A percentile compares a stretch with the other conserved stretches of the same genome.
These are phyloP conservation scores for Penicillium paxilli DNA, from an alignment of 495 filamentous ascomycete species.

Conservation along the genomic window DNA sequence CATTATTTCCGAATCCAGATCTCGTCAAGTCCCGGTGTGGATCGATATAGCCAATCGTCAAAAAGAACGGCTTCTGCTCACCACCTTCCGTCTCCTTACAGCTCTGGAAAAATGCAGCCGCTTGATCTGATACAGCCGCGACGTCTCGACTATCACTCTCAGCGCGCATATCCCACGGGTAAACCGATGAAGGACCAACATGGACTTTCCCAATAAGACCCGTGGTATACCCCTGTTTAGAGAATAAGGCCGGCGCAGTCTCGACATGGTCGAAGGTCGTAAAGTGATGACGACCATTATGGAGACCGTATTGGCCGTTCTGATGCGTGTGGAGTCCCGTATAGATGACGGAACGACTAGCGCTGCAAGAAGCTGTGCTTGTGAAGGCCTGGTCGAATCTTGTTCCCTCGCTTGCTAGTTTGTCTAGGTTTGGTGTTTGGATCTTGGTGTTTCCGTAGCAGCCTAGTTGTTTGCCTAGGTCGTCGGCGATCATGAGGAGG, in stretches of 20 bases:
- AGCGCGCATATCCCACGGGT: slow-evolving; percentile 40
- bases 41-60: slow-evolving; percentile 46
- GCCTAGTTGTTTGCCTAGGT: slow-evolving; percentile 39
- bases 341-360: slow-evolving; percentile 44
- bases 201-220: slow-evolving; percentile 49
- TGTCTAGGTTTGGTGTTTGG: slow-evolving; percentile 40
- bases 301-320: slow-evolving; percentile 47
- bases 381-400: slow-evolving; percentile 41
- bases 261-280: slow-evolving; percentile 42
- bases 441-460: slow-evolving; percentile 38
- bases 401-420: slow-evolving; percentile 34
- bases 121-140: slow-evolving; percentile 32
- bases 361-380: slow-evolving; percentile 47
- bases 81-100: too few relatives aligned
- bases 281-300: slow-evolving; percentile 36
- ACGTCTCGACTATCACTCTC: slow-evolving; percentile 38
- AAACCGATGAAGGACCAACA: slow-evolving; percentile 39
- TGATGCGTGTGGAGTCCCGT: slow-evolving; percentile 48
- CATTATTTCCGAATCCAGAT: slow-evolving; percentile 43
- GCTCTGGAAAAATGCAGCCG: slow-evolving; percentile 33
- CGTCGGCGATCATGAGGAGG: slow-evolving; percentile 43
- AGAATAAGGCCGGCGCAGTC: slow-evolving; percentile 37
- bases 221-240: slow-evolving; percentile 35
- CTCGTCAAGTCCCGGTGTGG: slow-evolving; percentile 43
- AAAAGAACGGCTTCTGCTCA: slow-evolving; percentile 35